These are phyloP conservation scores for Alisma plantagoaquatica DNA, from an alignment of 106 monocot genomes.

Conservation along the genomic window DNA sequence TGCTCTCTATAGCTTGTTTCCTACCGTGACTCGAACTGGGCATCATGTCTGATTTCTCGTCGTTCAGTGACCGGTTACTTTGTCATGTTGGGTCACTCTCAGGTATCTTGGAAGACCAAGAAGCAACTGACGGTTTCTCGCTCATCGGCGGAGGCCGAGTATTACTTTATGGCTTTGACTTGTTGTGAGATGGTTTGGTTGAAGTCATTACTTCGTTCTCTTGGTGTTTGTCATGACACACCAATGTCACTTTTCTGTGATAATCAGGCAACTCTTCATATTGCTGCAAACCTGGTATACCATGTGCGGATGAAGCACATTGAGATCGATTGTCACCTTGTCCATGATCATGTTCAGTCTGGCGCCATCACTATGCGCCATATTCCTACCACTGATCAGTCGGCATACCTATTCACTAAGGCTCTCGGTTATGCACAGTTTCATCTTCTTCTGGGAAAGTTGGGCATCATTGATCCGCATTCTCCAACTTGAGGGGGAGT, in stretches of 20 bases:
- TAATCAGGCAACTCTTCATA: neutral
- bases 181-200: slow-evolving; percentile 5
- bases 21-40: slow-evolving; percentile 4
- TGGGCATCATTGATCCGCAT: too few relatives aligned
- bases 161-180: neutral
- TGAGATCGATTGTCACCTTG: slow-evolving; percentile 4
- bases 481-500: too few relatives aligned
- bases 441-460: too few relatives aligned
- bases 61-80: neutral
- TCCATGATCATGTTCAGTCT: neutral
- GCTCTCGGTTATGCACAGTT: too few relatives aligned
- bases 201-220: neutral
- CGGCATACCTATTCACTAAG: too few relatives aligned
- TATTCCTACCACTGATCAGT: too few relatives aligned
- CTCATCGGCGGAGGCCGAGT: slow-evolving; percentile 4
- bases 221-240: neutral
- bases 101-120: slow-evolving; percentile 4
- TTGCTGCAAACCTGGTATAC: neutral
- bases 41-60: neutral
- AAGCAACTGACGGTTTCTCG: slow-evolving; percentile 6
- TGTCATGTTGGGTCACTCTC: neutral
- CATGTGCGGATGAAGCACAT: slow-evolving; percentile 6
- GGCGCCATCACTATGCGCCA: too few relatives aligned
- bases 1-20: neutral
- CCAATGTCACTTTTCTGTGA: neutral